Evolutionary conservation across 1,139 yeast species (phyloP), one percentile per base, ranked within the genome.

Genomic region (Blastobotrys capitulatus): DNA sequence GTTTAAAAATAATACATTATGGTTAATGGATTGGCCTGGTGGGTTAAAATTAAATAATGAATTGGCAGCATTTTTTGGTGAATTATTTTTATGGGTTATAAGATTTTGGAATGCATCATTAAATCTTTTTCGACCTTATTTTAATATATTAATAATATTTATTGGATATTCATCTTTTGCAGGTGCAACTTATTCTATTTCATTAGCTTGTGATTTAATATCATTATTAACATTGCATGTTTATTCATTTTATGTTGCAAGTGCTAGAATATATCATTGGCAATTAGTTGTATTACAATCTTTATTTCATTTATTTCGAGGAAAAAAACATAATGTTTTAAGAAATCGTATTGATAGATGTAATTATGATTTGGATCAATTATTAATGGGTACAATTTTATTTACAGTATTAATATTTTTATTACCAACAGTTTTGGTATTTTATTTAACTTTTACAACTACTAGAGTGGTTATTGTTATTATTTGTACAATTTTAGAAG

Each of bases 41-140:
- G 98, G 98, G 2, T 82, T 94, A 61, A 94, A 94, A 62, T 76
- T 94, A 51, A 94, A 94, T 65, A 83, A 81, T 50, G 97, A 89
- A 61, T 72, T 94, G 34, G 90, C 97, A 0, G 76, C 74, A 26
- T 94, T 94, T 60, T 75, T 90, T 64, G 96, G 96, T 22, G 96
- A 89, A 51, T 69, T 94, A 46, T 85, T 86, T 57, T 63, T 85
- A 26, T 92, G 97, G 97, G 85, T 90, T 8, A 75, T 90, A 42
- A 79, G 78, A 48, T 78, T 84, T 57, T 87, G 95, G 85, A 76
- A 65, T 41, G 50, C 47, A 35, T 53, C 54, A 38, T 47, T 59
- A 32, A 54, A 52, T 7, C 32, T 58, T 15, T 52, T 64, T 15
- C 70, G 56, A 44, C 73, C 67, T 13, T 63, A 55, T 48, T 72